A percentile compares a stretch with the other conserved stretches of the same genome.
Evolutionary conservation across 2,329 filamentous ascomycete species (phyloP).

Genomic region (Capronia americana): DNA sequence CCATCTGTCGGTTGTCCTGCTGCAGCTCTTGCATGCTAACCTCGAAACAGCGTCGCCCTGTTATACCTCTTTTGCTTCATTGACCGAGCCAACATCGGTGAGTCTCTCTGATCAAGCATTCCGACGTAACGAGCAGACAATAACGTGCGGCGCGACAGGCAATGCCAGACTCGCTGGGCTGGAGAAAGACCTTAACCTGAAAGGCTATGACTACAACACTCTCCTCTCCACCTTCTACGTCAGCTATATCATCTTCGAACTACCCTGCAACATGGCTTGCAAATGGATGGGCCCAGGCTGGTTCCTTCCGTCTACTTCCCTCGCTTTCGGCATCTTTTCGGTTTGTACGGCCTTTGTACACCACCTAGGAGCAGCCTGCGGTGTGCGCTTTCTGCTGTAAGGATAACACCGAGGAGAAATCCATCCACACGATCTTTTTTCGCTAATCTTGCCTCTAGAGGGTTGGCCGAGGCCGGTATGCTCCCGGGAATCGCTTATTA

Average conservation of each 20-base stretch:
- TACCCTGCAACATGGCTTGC: slow-evolving; percentile 71
- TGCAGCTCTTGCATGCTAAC: background rate
- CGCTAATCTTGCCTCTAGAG: slow-evolving; percentile 40
- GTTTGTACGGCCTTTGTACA: slow-evolving; percentile 71
- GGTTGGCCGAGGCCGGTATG: slow-evolving; percentile 69
- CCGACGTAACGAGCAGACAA: background rate
- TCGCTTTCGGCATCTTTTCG: slow-evolving; percentile 69
- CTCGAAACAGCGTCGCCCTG: slow-evolving; percentile 55
- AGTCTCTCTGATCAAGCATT: slow-evolving; percentile 49
- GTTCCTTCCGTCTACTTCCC: slow-evolving; percentile 68
- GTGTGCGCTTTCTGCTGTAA: slow-evolving; percentile 68
- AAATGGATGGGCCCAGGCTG: slow-evolving; percentile 75
- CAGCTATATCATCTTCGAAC: slow-evolving; percentile 75
- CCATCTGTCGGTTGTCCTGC: background rate
- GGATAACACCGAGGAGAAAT: background rate
- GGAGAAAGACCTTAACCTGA: slow-evolving; percentile 65
- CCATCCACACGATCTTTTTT: background rate
- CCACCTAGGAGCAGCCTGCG: slow-evolving; percentile 59
- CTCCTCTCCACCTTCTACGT: slow-evolving; percentile 74
- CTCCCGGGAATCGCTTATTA: slow-evolving; percentile 78
- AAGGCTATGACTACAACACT: slow-evolving; percentile 71
- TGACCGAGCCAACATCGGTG: slow-evolving; percentile 70
- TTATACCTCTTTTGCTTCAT: slow-evolving; percentile 77
- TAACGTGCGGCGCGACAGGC: slow-evolving; percentile 50
- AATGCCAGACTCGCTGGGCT: slow-evolving; percentile 71